A percentile compares a stretch with the other conserved stretches of the same genome.
These are phyloP conservation scores for Metschnikowia lochheadii DNA, from an alignment of 805 yeast genomes.

Conservation along the genomic window DNA sequence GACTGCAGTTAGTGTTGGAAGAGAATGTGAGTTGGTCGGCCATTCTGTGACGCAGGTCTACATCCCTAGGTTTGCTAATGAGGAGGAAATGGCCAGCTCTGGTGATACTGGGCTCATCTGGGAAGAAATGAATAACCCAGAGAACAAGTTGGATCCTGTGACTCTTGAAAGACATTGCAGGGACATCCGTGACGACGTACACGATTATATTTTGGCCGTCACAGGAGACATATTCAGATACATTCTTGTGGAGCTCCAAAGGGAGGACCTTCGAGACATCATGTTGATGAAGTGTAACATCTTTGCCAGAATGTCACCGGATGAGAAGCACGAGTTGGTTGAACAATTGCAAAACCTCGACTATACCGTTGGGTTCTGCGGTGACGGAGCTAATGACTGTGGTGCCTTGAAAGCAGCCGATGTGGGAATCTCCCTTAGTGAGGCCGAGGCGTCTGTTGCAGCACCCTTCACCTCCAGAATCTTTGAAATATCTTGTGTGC, in stretches of 20 bases:
- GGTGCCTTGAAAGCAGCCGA: conserved; percentile 98
- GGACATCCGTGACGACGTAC: conserved; percentile 23
- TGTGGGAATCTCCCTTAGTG: conserved; percentile 92
- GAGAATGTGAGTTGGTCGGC: conserved; percentile 69
- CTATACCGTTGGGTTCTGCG: conserved; percentile 95
- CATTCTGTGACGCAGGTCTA: conserved; percentile 31
- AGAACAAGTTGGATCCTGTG: conserved; percentile 53
- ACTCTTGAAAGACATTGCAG: conserved; percentile 49
- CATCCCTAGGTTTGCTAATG: conserved; percentile 56
- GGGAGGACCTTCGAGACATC: conserved; percentile 39
- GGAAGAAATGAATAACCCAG: conserved; percentile 65
- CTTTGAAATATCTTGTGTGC: conserved; percentile 89
- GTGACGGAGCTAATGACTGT: conserved; percentile 99
- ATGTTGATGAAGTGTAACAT: conserved; percentile 71
- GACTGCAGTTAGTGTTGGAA: conserved; percentile 91
- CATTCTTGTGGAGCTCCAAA: conserved; percentile 55
- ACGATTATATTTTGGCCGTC: conserved; percentile 66
- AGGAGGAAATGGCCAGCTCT: conserved; percentile 15
- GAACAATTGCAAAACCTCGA: conserved; percentile 79
- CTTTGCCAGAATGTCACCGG: conserved; percentile 98
- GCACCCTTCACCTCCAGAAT: conserved; percentile 93
- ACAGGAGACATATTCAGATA: conserved; percentile 91
- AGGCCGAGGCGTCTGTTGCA: conserved; percentile 98
- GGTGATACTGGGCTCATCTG: conserved; percentile 47
- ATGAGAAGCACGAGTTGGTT: conserved; percentile 94